Evolutionary conservation across 2,329 filamentous ascomycete species (phyloP).

Genomic region (Drechslerella dactyloides): DNA sequence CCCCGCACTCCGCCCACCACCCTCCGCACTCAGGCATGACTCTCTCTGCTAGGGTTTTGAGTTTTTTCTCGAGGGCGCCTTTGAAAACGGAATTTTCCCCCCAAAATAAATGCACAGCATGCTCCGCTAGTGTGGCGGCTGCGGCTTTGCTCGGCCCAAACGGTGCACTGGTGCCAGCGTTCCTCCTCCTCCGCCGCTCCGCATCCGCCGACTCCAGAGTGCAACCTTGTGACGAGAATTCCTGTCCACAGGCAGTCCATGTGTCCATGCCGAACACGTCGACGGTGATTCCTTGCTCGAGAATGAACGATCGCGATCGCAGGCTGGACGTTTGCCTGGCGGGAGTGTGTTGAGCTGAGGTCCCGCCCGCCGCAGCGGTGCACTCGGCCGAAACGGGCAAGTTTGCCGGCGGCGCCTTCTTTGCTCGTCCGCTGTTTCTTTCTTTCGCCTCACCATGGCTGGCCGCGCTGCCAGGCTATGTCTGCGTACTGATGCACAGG

Average conservation of each 20-base stretch:
- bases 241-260: neutral
- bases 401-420: conserved; percentile 49
- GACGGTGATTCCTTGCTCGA: neutral
- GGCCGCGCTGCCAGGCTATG: conserved; percentile 2
- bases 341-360: conserved; percentile 22
- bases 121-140: conserved; percentile 3
- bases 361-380: conserved; percentile 9
- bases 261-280: conserved; percentile 4
- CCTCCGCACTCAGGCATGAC: neutral
- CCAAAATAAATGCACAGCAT: neutral
- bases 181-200: neutral
- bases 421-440: conserved; percentile 8
- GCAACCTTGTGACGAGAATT: conserved; percentile 1
- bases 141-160: conserved; percentile 2
- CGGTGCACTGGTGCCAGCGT: neutral
- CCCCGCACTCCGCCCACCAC: neutral
- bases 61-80: neutral
- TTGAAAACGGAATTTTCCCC: neutral
- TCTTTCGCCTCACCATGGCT: too few relatives aligned
- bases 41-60: neutral
- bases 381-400: conserved; percentile 25
- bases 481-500: neutral
- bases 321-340: neutral
- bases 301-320: too few relatives aligned
- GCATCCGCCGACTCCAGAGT: neutral